Evolutionary conservation across 371 early-diverging fungal species (phyloP), one percentile per base, ranked within the genome.

Genomic region (Mucor velutinosus): DNA sequence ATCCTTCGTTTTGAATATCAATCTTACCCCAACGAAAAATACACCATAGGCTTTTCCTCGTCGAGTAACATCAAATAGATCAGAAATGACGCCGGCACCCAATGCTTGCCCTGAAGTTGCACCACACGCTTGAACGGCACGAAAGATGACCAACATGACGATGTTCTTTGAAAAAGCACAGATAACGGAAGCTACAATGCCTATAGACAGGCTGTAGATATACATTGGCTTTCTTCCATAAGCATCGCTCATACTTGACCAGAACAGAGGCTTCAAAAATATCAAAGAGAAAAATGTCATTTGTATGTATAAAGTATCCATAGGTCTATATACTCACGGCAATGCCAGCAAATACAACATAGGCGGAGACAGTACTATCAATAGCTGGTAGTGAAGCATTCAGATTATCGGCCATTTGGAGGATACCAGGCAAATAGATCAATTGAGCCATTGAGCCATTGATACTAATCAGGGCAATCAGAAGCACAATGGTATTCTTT

Each of bases 81-180:
- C 76, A 21, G 76, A 68, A 59, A 76, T 73, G 15, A 76, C 76
- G 29, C 73, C 74, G 3, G 70, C 74, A n/a, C 73, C 71, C 37
- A 91, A 77, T n/a, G 87, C 76, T 51, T 85, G 78, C 19, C 86
- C 87, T 8, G 89, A 87, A 19, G 86, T 86, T 3, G 88, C 70
- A 5, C 91, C 91, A 32, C 78, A 75, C 8, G 90, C 74, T 73
- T 93, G 93, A 29, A 93, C 63, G 6, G 85, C 72, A 0, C 93
- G 88, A 41, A 90, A 87, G 3, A 80, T 70, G 33, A 89, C 81
- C 27, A 93, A 71, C 53, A 86, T 64, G 2, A 71, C 73, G 23
- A 89, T 76, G 17, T 65, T 84, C 1, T 64, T 75, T 4, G 90
- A 78, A 10, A 86, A 62, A 8, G 86, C 88, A 56, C 87, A 88